A percentile compares a stretch with the other conserved stretches of the same genome.
These are phyloP conservation scores for Clonostachys solani DNA, from an alignment of 2,329 filamentous ascomycete species.

Conservation along the genomic window DNA sequence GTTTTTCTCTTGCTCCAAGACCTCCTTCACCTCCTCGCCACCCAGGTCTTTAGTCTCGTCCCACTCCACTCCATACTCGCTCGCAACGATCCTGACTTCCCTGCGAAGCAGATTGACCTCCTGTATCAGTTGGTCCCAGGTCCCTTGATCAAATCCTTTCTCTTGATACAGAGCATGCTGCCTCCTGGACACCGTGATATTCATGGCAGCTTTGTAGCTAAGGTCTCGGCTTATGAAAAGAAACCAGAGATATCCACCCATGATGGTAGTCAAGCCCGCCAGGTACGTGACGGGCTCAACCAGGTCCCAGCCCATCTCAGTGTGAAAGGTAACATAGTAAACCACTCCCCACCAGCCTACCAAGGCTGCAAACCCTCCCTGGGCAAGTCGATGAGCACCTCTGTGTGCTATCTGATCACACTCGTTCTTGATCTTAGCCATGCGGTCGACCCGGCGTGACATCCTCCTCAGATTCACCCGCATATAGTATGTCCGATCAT, in stretches of 20 bases:
- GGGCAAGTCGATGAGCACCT: slow-evolving; percentile 73
- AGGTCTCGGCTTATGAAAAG: slow-evolving; percentile 88
- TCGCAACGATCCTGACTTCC: slow-evolving; percentile 77
- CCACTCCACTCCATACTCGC: slow-evolving; percentile 90
- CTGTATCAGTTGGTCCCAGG: slow-evolving; percentile 75
- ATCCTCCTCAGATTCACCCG: slow-evolving; percentile 71
- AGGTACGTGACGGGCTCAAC: slow-evolving; percentile 91
- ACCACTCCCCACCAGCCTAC: slow-evolving; percentile 78
- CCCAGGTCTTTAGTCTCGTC: slow-evolving; percentile 72
- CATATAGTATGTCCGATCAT: slow-evolving; percentile 86
- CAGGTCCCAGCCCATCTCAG: slow-evolving; percentile 81
- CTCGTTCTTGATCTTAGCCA: slow-evolving; percentile 73
- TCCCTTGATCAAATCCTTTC: slow-evolving; percentile 69
- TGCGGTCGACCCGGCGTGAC: slow-evolving; percentile 60
- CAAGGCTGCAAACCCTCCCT: slow-evolving; percentile 72
- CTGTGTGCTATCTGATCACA: slow-evolving; percentile 76
- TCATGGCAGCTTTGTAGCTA: slow-evolving; percentile 80
- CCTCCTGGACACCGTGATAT: slow-evolving; percentile 76
- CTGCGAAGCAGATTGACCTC: slow-evolving; percentile 73
- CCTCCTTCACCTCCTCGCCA: slow-evolving; percentile 58
- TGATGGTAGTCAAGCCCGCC: slow-evolving; percentile 79
- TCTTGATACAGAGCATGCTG: slow-evolving; percentile 73
- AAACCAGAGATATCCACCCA: slow-evolving; percentile 91
- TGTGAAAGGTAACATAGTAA: slow-evolving; percentile 68
- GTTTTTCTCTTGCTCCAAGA: slow-evolving; percentile 44